These are phyloP conservation scores for Apiospora arundinis DNA, from an alignment of 2,329 filamentous ascomycete species.

Conservation along the genomic window DNA sequence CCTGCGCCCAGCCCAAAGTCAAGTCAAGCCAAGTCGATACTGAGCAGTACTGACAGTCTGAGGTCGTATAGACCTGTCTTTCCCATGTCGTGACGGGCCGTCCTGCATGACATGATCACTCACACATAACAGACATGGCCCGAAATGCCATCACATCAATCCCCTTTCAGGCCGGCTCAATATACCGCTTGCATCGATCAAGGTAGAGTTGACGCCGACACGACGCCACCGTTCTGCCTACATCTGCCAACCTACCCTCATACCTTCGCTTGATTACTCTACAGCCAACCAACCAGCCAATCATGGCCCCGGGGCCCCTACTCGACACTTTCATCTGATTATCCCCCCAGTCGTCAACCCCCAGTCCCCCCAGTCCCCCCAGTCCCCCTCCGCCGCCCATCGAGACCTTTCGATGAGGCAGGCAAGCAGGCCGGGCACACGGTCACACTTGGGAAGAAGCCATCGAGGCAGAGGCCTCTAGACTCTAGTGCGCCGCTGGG, in stretches of 20 bases:
- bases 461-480: constrained; percentile 10
- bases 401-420: not conserved
- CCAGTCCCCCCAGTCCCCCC: not conserved
- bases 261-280: constrained; percentile 18
- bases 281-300: constrained; percentile 10
- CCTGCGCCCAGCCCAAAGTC: constrained; percentile 4
- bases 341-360: not conserved
- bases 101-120: constrained; percentile 16
- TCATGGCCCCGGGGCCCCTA: not conserved
- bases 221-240: constrained; percentile 5
- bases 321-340: constrained; percentile 3
- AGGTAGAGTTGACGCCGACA: constrained; percentile 15
- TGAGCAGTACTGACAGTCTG: not conserved
- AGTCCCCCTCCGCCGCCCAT: constrained; percentile 1
- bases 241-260: constrained; percentile 12
- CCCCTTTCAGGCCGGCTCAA: constrained; percentile 15
- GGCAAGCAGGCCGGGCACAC: not conserved
- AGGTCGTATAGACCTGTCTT: constrained; percentile 1
- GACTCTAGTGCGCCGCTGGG: not conserved
- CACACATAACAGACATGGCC: not conserved
- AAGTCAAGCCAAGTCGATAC: not conserved
- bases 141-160: constrained; percentile 16
- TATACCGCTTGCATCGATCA: constrained; percentile 7
- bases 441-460: constrained; percentile 14
- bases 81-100: not conserved